These are phyloP conservation scores for Stygiomarasmius scandens DNA, from an alignment of 1,284 basidiomycete genomes.

Conservation along the genomic window DNA sequence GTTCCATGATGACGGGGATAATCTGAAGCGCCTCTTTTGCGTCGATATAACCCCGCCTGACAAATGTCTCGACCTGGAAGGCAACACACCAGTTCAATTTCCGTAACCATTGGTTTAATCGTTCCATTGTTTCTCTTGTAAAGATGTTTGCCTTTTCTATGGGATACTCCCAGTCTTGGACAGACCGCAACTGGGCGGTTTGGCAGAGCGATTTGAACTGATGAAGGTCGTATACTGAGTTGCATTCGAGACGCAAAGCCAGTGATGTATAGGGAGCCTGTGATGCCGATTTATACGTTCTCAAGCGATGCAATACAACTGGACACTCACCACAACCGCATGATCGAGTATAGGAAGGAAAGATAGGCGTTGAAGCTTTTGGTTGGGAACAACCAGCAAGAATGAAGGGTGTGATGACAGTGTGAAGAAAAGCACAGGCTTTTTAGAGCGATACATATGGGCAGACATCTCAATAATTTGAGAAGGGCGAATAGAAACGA, in stretches of 20 bases:
- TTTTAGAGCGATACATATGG: constrained; percentile 21
- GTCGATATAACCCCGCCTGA: constrained; percentile 45
- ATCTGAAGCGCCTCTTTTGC: constrained; percentile 48
- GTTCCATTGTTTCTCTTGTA: constrained; percentile 32
- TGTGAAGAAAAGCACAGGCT: constrained; percentile 43
- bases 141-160: constrained; percentile 47
- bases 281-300: too few species aligned
- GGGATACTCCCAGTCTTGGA: constrained; percentile 37
- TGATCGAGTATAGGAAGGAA: constrained; percentile 24
- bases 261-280: constrained; percentile 47
- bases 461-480: constrained; percentile 43
- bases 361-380: constrained; percentile 34
- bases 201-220: constrained; percentile 42
- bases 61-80: constrained; percentile 58
- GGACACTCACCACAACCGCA: constrained; percentile 20
- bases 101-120: constrained; percentile 38
- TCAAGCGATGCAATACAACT: too few species aligned
- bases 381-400: constrained; percentile 13
- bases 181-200: constrained; percentile 37
- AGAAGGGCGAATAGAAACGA: constrained; percentile 47
- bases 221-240: constrained; percentile 30
- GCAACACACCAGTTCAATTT: constrained; percentile 52
- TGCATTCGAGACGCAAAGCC: constrained; percentile 50
- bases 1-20: constrained; percentile 35
- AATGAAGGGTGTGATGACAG: constrained; percentile 48